Evolutionary conservation across 495 filamentous ascomycete genomes (phyloP), one percentile per base, ranked within the genome.

Genomic region (Hyaloscypha variabilis): DNA sequence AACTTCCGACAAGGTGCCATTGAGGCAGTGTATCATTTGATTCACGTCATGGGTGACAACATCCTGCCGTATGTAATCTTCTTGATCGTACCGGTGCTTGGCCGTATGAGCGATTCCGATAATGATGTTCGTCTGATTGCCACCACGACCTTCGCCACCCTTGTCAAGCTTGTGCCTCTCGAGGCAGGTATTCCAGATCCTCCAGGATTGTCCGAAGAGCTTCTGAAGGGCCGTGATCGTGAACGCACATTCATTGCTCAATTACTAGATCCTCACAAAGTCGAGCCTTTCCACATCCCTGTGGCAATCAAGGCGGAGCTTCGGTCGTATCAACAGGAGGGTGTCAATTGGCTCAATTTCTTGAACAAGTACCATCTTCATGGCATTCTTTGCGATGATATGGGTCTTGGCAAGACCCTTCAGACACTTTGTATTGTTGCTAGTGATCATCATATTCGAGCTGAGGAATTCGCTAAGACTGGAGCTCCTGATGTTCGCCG

Each of bases 51-150:
- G 95, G 95, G 96, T 64, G 96, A 97, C 71, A 84, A 86, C 56
- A 98, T 99, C 63, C 79, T 99, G 23, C 95, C 95, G 10, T 99
- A 98, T 75, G 95, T 99, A 62, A 97, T 99, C 70, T 98, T 99
- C 86, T 85, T 99, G 61, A 94, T 99, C 53, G 94, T 97, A n/a
- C 95, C 95, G 3, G 94, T 99, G 4, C 84, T 99, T 59, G 95
- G 95, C 46, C 88, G 95, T n/a, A 99, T 99, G 95, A 97, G 94
- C 74, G 95, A 99, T 75, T 95, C 94, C 0, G 94, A 99, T 76
- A 93, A 94, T 69, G 94, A 98, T 71, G 88, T 98, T 59, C 87
- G 95, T 49, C 85, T 99, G 25, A 90, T 99, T 62, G 94, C 95
- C 3, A 99, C 95, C 0, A 99, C 96, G 1, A 96, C 93, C 14